These are phyloP conservation scores for Galerina marginata DNA, from an alignment of 768 basidiomycete species.

Conservation along the genomic window DNA sequence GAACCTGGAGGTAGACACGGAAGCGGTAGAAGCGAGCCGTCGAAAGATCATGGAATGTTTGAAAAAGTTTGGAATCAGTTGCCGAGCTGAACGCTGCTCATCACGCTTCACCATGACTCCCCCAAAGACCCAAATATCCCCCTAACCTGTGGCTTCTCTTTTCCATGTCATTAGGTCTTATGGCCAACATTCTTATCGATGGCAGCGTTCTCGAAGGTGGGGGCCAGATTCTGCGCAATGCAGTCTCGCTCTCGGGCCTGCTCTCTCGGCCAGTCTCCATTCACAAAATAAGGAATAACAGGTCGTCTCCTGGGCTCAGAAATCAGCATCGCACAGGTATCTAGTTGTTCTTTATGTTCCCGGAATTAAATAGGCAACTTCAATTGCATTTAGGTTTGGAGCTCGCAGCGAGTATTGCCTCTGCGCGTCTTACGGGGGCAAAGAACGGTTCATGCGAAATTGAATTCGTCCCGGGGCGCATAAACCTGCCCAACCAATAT, in stretches of 20 bases:
- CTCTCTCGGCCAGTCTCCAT: constrained; percentile 65
- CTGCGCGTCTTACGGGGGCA: constrained; percentile 60
- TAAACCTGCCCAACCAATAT: constrained; percentile 46
- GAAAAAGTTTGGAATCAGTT: background rate
- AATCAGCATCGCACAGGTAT: constrained; percentile 75
- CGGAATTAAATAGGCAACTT: background rate
- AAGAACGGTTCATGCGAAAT: constrained; percentile 55
- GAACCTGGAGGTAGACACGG: constrained; percentile 22
- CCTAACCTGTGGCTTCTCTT: background rate
- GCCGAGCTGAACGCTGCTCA: background rate
- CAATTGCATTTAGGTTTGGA: constrained; percentile 54
- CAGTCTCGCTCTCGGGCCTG: constrained; percentile 68
- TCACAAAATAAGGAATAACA: constrained; percentile 61
- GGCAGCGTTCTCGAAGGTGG: constrained; percentile 65
- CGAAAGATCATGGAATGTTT: constrained; percentile 25
- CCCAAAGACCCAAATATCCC: background rate
- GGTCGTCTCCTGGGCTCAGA: constrained; percentile 68
- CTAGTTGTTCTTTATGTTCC: background rate
- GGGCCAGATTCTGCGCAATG: constrained; percentile 76
- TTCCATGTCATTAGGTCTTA: constrained; percentile 23
- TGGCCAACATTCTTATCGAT: constrained; percentile 41
- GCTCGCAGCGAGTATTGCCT: constrained; percentile 65
- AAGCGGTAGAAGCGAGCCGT: constrained; percentile 25
- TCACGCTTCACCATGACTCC: constrained; percentile 4
- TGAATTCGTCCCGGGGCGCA: constrained; percentile 58